Base-by-base conservation (phyloP, 179 eudicot species). In the Camellia oleifera region DNA sequence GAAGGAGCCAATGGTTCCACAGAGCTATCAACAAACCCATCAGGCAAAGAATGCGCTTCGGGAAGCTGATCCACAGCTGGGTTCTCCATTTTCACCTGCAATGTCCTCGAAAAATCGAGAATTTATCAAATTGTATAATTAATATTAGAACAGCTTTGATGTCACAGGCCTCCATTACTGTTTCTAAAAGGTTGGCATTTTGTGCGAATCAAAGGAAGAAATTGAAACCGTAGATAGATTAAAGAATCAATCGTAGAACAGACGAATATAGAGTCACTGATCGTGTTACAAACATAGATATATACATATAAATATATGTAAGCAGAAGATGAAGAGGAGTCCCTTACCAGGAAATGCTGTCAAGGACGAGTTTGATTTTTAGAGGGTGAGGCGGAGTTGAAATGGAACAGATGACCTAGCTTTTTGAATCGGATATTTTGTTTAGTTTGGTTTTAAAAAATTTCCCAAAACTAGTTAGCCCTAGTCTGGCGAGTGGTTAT, bases 1-100 rank as follows among this genome's bases (percentile, higher is more conserved):
- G 83, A 72, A 69, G 91, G 86, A 40, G 86, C 85, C 84, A 86
- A 45, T 17, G 83, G 82, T 4, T 86, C 90, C 60, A 82, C 77
- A 20, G 91, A 70, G 82, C 95, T 88, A 74, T 91, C 95, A n/a
- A 94, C 97, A 81, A 94, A 94, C 12, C 98, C 98, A 77, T 94
- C 98, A 52, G 98, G 98, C 86, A 94, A 83, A 40, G 97, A 86
- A 85, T 87, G 92, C 18, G 88, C 97, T 78, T 93, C 97, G 0
- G 98, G 98, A 68, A 94, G 98, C 83, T 84, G 89, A 79, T 90
- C 88, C 58, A 81, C 95, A 18, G 82, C 87, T 53, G 87, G 72
- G 67, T 88, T 86, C 66, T 89, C 93, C 97, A 92, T 92, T 71
- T 32, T 74, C 56, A 50, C 60, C 75, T 71, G 50, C 53, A 61